A percentile compares a stretch with the other conserved stretches of the same genome.
Evolutionary conservation across 1,139 yeast species (phyloP).

Genomic region (Meyerozyma athensensis): DNA sequence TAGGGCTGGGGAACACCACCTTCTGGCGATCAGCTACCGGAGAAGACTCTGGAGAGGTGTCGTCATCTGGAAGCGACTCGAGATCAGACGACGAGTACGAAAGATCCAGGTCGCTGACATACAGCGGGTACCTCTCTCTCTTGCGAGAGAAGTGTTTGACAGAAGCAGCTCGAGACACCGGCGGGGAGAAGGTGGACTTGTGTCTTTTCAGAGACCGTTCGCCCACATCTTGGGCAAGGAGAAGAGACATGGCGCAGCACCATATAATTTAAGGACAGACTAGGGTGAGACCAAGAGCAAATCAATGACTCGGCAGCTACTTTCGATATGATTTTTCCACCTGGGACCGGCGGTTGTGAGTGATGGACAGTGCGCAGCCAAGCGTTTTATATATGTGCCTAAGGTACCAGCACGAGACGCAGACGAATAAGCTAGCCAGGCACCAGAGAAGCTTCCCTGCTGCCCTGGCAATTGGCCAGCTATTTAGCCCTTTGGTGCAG

Average conservation of each 20-base stretch:
- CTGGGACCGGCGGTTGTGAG: no score
- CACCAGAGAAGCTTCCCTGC: background rate
- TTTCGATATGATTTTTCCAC: no score
- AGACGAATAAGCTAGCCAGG: background rate
- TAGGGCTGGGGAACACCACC: background rate
- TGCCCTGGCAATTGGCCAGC: no score
- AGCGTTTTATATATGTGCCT: background rate
- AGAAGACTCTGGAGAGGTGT: constrained; percentile 24
- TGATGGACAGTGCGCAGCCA: background rate
- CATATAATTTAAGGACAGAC: constrained; percentile 1
- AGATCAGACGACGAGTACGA: constrained; percentile 19
- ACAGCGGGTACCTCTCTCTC: constrained; percentile 1
- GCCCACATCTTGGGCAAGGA: background rate
- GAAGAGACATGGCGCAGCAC: background rate
- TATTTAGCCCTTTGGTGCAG: no score
- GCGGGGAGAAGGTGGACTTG: background rate
- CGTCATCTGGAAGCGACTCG: constrained; percentile 38
- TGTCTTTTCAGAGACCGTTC: background rate
- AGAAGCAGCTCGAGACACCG: background rate
- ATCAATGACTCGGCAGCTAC: constrained; percentile 3
- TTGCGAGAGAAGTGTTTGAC: constrained; percentile 1
- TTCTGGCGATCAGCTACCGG: constrained; percentile 15
- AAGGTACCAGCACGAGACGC: background rate
- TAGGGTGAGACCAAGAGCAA: constrained; percentile 3
- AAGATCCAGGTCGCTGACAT: constrained; percentile 2